A percentile compares a stretch with the other conserved stretches of the same genome.
Evolutionary conservation across 768 basidiomycete genomes (phyloP).

Genomic region (Coprinopsis cinerea): DNA sequence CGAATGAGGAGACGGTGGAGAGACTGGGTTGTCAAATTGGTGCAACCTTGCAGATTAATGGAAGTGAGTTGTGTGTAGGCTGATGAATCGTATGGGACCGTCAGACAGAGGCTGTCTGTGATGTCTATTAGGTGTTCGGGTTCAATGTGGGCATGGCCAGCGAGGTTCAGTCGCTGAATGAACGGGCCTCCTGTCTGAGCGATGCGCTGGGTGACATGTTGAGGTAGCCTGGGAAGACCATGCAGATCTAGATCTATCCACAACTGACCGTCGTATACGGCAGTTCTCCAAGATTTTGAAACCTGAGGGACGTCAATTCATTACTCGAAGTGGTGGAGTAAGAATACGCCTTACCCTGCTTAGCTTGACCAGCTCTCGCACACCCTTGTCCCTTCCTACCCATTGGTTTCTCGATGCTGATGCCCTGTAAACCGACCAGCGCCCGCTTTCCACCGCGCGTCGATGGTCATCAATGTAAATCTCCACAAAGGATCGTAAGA

Average conservation of each 20-base stretch:
- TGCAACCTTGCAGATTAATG: conserved; percentile 72
- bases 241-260: conserved; percentile 65
- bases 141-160: conserved; percentile 51
- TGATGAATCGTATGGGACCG: conserved; percentile 27
- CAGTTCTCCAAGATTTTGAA: conserved; percentile 66
- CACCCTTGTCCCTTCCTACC: conserved; percentile 69
- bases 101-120: conserved; percentile 47
- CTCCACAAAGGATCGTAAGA: conserved; percentile 50
- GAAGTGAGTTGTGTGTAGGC: conserved; percentile 62
- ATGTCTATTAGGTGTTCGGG: conserved; percentile 47
- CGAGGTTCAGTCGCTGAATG: conserved; percentile 52
- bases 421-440: conserved; percentile 61
- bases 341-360: conserved; percentile 54
- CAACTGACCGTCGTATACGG: conserved; percentile 84
- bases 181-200: conserved; percentile 57
- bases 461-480: conserved; percentile 57
- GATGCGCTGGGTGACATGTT: conserved; percentile 46
- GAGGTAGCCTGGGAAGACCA: conserved; percentile 53
- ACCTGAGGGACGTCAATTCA: conserved; percentile 40
- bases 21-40: conserved; percentile 53
- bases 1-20: conserved; percentile 65
- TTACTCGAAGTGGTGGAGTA: conserved; percentile 7
- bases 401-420: conserved; percentile 58
- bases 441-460: conserved; percentile 34
- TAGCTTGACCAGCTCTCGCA: conserved; percentile 73